Base-by-base conservation (phyloP, 805 yeast genomes). In the Tetrapisispora iriomotensis region DNA sequence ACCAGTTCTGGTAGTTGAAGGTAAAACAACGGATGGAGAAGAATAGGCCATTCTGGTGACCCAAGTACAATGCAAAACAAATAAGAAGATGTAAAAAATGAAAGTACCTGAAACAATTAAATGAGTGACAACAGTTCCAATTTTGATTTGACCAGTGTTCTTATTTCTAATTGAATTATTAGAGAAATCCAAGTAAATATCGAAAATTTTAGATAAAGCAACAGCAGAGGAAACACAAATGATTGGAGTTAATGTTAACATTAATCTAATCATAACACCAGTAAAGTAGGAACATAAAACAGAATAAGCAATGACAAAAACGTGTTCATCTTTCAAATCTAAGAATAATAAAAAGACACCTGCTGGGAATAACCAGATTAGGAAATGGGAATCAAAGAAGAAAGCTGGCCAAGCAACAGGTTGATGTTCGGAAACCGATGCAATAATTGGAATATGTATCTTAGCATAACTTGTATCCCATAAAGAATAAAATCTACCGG, bases 371-470 rank as follows among this genome's bases (percentile, higher is more conserved):
- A 92, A 71, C 98, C 98, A 94, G 54, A 90, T 84, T 64, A 92
- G 71, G 71, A 90, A 75, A 54, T 79, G 84, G 37, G 92, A 80
- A 62, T 92, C 98, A 60, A 90, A 85, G 74, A 86, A 92, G 62
- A 92, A 94, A 10, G 96, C 78, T 9, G 97, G 95, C 99, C 99
- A 92, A 4, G 98, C 95, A n/a, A 97, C 90, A 43, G 99, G 99
- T 71, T 92, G 99, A 70, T 92, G 99, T 68, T 92, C 99, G 12
- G 96, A 85, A 28, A 92, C 98, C 3, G 96, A 88, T 1, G 99
- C 98, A 64, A 92, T 92, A 58, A 92, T 92, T 33, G 98, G 99
- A 54, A 92, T 92, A 60, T 92, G 98, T 49, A 92, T 83, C 68
- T 88, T 90, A 46, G 99, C 99, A 57, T 94, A 92, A 61, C 75